phyloP scores from a whole-genome alignment of 2,329 filamentous ascomycete genomes.

The Thielaviopsis populi region DNA sequence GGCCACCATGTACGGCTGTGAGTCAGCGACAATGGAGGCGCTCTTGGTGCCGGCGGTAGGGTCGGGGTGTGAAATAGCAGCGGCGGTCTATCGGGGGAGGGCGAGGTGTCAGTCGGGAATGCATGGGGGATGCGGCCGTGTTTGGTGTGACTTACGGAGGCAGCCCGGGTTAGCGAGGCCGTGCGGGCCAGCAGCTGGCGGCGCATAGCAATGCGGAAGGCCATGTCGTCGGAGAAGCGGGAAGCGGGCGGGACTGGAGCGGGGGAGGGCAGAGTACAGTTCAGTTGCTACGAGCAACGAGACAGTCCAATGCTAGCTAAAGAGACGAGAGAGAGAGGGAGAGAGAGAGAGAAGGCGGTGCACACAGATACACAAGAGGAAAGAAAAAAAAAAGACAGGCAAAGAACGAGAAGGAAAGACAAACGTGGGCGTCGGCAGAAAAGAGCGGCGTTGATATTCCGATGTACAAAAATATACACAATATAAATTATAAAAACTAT shows the following conservation, averaged over 20 bases:
- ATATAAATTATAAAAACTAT: background rate
- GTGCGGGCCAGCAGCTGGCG: slow-evolving; percentile 25
- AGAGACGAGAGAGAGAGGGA: background rate
- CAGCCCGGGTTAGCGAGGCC: slow-evolving; percentile 25
- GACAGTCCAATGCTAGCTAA: slow-evolving; percentile 1
- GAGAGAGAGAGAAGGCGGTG: background rate
- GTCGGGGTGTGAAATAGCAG: slow-evolving; percentile 47
- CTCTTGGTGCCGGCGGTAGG: slow-evolving; percentile 60
- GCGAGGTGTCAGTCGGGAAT: background rate
- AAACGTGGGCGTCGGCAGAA: background rate
- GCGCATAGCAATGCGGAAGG: slow-evolving; percentile 27
- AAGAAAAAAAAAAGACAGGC: background rate
- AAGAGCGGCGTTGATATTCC: slow-evolving; percentile 15
- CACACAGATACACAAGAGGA: background rate
- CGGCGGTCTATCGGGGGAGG: background rate
- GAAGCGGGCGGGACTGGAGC: background rate
- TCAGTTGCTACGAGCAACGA: background rate
- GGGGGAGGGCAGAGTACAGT: background rate
- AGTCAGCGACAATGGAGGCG: slow-evolving; percentile 55
- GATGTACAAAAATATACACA: background rate
- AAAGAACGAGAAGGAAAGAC: background rate
- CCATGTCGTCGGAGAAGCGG: slow-evolving; percentile 23
- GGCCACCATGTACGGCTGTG: slow-evolving; percentile 81
- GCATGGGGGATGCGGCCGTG: background rate
- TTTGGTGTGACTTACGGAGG: slow-evolving; percentile 22